A percentile compares a stretch with the other conserved stretches of the same genome.
These are phyloP conservation scores for Phytophthora brassicae DNA, from an alignment of 352 stramenopile genomes.

Conservation along the genomic window DNA sequence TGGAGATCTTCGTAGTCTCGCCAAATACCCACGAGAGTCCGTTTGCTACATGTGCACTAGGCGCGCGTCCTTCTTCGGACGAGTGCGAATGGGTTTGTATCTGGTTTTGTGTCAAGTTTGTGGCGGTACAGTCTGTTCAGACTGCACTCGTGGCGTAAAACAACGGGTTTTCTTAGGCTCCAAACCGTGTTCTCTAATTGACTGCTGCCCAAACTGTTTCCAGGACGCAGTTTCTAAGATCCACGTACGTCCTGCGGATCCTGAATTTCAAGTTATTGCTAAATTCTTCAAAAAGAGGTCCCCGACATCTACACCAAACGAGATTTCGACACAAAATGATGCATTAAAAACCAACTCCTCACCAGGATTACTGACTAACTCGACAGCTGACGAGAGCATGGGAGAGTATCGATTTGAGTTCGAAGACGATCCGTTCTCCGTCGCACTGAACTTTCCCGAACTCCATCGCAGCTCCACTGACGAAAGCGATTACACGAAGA, in stretches of 20 bases:
- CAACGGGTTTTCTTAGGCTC: constrained; percentile 42
- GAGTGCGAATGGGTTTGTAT: constrained; percentile 13
- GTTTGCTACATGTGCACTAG: constrained; percentile 29
- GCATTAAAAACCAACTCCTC: constrained; percentile 23
- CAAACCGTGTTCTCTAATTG: constrained; percentile 18
- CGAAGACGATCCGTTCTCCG: constrained; percentile 27
- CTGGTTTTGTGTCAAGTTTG: constrained; percentile 47
- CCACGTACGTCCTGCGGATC: constrained; percentile 19
- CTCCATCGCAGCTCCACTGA: constrained; percentile 17
- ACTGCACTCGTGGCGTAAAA: constrained; percentile 45
- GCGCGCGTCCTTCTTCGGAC: constrained; percentile 28
- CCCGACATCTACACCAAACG: not conserved
- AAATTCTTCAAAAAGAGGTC: constrained; percentile 12
- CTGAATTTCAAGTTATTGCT: constrained; percentile 29
- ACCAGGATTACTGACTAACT: constrained; percentile 15
- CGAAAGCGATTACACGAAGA: not conserved
- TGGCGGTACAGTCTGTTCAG: constrained; percentile 37
- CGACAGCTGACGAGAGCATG: constrained; percentile 21
- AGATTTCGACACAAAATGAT: not conserved
- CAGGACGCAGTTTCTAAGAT: constrained; percentile 33
- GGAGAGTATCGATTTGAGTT: constrained; percentile 28
- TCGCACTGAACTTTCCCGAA: constrained; percentile 23
- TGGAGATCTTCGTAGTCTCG: constrained; percentile 3
- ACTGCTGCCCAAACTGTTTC: constrained; percentile 44
- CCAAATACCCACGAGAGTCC: constrained; percentile 4